Percentiles rank a stretch among this genome's conserved stretches.
Conservation (phyloP, 1,139 yeast species). For the Sugiyamaella xylanicola region DNA sequence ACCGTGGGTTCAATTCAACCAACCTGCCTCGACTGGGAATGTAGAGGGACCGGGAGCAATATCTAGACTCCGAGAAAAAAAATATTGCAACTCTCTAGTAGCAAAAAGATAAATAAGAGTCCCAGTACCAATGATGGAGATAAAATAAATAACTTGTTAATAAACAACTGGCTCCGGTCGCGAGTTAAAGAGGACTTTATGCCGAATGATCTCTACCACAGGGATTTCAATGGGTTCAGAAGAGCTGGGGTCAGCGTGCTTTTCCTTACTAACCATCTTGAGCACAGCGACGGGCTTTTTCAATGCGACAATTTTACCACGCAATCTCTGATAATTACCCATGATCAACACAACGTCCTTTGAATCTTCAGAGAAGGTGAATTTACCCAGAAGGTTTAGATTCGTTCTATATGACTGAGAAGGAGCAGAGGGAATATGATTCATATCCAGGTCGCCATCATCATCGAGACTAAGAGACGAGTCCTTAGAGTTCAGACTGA, state of each 20-base stretch:
- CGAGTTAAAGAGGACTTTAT: constrained; percentile 40
- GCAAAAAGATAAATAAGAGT: too few relatives aligned
- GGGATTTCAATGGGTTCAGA: constrained; percentile 31
- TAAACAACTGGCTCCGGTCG: constrained; percentile 42
- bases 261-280: constrained; percentile 25
- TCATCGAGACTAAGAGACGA: constrained; percentile 16
- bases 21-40: too few relatives aligned
- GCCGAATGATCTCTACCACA: constrained; percentile 37
- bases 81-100: too few relatives aligned
- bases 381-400: constrained; percentile 28
- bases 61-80: too few relatives aligned
- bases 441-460: constrained; percentile 15
- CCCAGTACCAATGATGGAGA: too few relatives aligned
- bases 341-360: constrained; percentile 38
- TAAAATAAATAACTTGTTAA: too few relatives aligned
- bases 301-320: constrained; percentile 41
- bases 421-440: background rate
- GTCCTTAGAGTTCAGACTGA: constrained; percentile 26
- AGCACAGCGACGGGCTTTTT: constrained; percentile 42
- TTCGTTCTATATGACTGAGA: background rate
- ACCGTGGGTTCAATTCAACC: too few relatives aligned
- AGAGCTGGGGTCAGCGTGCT: constrained; percentile 13
- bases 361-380: constrained; percentile 32
- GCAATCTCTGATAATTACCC: constrained; percentile 42
- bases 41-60: too few relatives aligned